Evolutionary conservation across 2,329 filamentous ascomycete genomes (phyloP), one percentile per base, ranked within the genome.

Genomic region (Aspergillus sp.): DNA sequence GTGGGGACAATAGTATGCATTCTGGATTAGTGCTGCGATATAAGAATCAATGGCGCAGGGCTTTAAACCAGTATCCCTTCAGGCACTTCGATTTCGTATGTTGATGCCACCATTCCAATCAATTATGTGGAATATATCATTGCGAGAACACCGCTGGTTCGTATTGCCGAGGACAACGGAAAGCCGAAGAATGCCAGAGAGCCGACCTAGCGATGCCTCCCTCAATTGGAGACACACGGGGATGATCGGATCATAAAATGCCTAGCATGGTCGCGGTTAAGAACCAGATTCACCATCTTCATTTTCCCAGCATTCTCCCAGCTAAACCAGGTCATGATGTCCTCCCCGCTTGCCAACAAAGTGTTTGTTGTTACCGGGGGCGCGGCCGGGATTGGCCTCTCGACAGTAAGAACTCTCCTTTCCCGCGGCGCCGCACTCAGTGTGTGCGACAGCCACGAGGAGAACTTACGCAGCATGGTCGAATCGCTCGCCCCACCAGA

Each of bases 351-450:
- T 31, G 45, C 45, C 45, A 47, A 46, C 34, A 46, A 42, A 41
- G 43, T 47, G 11, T 51, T 41, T 19, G 29, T 17, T n/a, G 45
- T 51, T 14, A 46, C 42, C 42, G 49, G 49, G 7, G 31, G 42
- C 13, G 49, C 49, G 16, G 43, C 49, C 14, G 49, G 43, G 0
- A 47, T 51, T 20, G 49, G 49, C 21, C 43, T 51, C 13, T 31
- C 42, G 7, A 51, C 49, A 13, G 42, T 25, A 19, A 40, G 25
- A 17, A 29, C 43, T 9, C 42, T 47, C 7, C 42, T 51, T 13
- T 11, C 3, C 20, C 32, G 43, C 13, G 42, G 43, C 19, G 43
- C 49, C 13, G 19, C 41, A 4, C 25, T 51, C 11, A 34, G 41
- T n/a, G 20, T 47, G 7, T 51, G 49, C 43, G 49, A 51, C 23